These are phyloP conservation scores for Citrullus amarus DNA, from an alignment of 306 rosid species.

Conservation along the genomic window DNA sequence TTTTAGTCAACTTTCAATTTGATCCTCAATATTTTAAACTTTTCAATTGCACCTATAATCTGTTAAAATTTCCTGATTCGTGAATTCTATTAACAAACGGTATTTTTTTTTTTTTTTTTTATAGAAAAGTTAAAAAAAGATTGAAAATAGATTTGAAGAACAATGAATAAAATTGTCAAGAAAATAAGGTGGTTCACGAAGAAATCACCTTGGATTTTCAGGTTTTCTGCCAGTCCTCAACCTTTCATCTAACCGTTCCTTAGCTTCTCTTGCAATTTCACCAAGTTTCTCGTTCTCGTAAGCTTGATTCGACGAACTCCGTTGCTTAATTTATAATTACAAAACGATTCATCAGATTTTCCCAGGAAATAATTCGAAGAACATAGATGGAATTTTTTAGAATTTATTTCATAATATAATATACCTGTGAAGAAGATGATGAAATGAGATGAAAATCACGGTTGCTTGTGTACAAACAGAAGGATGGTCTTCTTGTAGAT, in stretches of 20 bases:
- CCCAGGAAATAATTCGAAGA: neutral
- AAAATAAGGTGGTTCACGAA: neutral
- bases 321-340: constrained; percentile 12
- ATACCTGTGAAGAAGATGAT: constrained; percentile 26
- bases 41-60: too few relatives aligned
- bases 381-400: neutral
- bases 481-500: constrained; percentile 35
- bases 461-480: constrained; percentile 50
- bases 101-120: too few relatives aligned
- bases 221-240: constrained; percentile 27
- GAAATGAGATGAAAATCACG: constrained; percentile 23
- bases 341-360: neutral
- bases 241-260: constrained; percentile 61
- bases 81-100: too few relatives aligned
- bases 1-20: too few relatives aligned
- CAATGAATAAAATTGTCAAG: neutral
- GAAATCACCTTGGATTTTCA: constrained; percentile 13
- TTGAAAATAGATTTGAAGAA: too few relatives aligned
- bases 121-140: too few relatives aligned
- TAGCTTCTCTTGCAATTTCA: constrained; percentile 60
- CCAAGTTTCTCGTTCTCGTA: constrained; percentile 43
- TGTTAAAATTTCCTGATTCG: too few relatives aligned
- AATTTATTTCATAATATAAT: too few relatives aligned
- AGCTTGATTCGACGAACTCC: constrained; percentile 21
- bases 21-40: too few relatives aligned